A percentile compares a stretch with the other conserved stretches of the same genome.
Conservation (phyloP, 2,329 filamentous ascomycete genomes). For the Aspergillus brunneoviolaceus region DNA sequence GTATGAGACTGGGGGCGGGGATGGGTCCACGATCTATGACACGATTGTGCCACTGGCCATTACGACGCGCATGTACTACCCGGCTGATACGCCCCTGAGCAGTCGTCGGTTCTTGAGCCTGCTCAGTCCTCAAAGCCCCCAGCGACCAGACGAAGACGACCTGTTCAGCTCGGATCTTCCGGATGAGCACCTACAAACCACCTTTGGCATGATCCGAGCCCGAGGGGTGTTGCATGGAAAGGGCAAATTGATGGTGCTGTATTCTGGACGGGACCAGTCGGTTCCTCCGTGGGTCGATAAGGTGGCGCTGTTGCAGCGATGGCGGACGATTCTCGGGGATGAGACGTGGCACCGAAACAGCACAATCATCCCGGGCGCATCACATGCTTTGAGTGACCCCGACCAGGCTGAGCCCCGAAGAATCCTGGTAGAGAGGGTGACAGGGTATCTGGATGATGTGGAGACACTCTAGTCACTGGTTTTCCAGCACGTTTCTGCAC, state of each 20-base stretch:
- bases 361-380: conserved; percentile 47
- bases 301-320: conserved; percentile 40
- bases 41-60: background rate
- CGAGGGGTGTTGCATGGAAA: conserved; percentile 34
- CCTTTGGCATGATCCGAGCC: conserved; percentile 57
- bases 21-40: background rate
- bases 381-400: conserved; percentile 27
- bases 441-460: conserved; percentile 11
- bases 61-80: conserved; percentile 12
- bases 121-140: conserved; percentile 50
- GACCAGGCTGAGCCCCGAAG: conserved; percentile 43
- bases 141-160: conserved; percentile 71
- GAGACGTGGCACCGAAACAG: conserved; percentile 48
- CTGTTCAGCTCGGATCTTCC: conserved; percentile 75
- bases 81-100: conserved; percentile 46
- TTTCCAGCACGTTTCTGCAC: background rate
- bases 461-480: background rate
- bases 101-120: conserved; percentile 60
- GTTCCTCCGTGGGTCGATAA: conserved; percentile 48
- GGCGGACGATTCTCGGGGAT: conserved; percentile 33
- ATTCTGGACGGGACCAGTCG: conserved; percentile 47
- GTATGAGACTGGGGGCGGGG: conserved; percentile 1
- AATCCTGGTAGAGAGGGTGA: conserved; percentile 53
- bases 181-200: conserved; percentile 56
- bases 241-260: conserved; percentile 42